Percentiles rank a stretch among this genome's conserved stretches.
Evolutionary conservation across 1,284 basidiomycete species (phyloP).

Genomic region (Boletus smithii): DNA sequence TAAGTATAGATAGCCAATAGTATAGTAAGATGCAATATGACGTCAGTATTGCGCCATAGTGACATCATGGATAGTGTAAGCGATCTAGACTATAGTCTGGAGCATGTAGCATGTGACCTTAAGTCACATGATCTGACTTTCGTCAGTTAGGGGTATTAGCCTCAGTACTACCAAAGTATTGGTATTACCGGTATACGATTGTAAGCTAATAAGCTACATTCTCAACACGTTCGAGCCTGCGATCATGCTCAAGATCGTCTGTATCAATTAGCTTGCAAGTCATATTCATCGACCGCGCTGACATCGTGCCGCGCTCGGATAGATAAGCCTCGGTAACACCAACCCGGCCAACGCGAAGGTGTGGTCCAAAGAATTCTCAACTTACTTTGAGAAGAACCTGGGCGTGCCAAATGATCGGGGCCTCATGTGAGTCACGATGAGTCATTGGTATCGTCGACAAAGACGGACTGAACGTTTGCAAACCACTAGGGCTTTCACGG

Average conservation of each 20-base stretch:
- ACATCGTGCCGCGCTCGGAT: neutral
- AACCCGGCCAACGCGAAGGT: conserved; percentile 44
- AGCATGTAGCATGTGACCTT: no score
- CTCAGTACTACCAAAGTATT: no score
- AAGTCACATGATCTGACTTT: no score
- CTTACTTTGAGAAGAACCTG: conserved; percentile 52
- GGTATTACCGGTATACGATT: no score
- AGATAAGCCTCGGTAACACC: conserved; percentile 59
- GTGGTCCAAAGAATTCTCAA: conserved; percentile 55
- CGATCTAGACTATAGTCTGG: no score
- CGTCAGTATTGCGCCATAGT: no score
- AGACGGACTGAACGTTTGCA: conserved; percentile 45
- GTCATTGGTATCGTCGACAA: conserved; percentile 35
- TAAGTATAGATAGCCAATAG: no score
- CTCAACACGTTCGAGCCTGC: conserved; percentile 63
- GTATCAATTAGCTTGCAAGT: conserved; percentile 23
- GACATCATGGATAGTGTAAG: no score
- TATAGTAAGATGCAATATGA: no score
- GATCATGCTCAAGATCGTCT: conserved; percentile 52
- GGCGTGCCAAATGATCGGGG: conserved; percentile 49
- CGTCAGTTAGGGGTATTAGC: no score
- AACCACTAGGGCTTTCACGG: conserved; percentile 46
- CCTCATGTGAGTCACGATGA: conserved; percentile 42
- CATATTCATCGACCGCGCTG: neutral
- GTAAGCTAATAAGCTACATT: no score